Evolutionary conservation across 139 green algal species (phyloP).

Genomic region (Chlamydomonas eustigma): DNA sequence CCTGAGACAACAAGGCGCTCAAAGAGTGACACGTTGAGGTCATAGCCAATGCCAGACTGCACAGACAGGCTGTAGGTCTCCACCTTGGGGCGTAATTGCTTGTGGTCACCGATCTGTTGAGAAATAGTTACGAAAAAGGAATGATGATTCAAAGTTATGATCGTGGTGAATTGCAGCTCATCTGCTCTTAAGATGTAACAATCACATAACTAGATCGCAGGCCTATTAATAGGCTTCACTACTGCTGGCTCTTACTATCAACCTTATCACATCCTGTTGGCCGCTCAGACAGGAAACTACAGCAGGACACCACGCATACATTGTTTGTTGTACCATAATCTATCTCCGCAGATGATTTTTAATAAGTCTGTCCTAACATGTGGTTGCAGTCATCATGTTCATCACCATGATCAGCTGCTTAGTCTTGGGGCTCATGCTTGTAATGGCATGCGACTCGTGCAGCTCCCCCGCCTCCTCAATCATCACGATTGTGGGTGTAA

Average conservation of each 20-base stretch:
- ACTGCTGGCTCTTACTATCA: no score
- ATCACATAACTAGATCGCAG: no score
- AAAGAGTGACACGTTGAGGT: constrained; percentile 77
- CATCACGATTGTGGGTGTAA: constrained; percentile 50
- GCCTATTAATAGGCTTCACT: no score
- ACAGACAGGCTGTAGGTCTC: constrained; percentile 53
- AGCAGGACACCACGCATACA: no score
- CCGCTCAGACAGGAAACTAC: no score
- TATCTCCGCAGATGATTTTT: no score
- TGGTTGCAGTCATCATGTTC: background rate
- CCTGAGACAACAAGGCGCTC: constrained; percentile 59
- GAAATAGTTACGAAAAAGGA: no score
- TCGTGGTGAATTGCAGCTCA: no score
- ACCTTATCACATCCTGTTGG: no score
- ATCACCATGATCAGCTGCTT: constrained; percentile 61
- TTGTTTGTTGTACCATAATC: no score
- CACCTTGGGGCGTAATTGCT: constrained; percentile 77
- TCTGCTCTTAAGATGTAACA: no score
- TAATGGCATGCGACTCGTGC: constrained; percentile 71
- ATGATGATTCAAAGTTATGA: no score
- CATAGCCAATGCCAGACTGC: constrained; percentile 47
- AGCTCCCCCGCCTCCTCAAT: constrained; percentile 80
- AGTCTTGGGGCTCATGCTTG: constrained; percentile 44
- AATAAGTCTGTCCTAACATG: background rate
- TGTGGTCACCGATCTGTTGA: constrained; percentile 54